Conservation (phyloP, 352 stramenopile species). For the Pythium coloratum region DNA sequence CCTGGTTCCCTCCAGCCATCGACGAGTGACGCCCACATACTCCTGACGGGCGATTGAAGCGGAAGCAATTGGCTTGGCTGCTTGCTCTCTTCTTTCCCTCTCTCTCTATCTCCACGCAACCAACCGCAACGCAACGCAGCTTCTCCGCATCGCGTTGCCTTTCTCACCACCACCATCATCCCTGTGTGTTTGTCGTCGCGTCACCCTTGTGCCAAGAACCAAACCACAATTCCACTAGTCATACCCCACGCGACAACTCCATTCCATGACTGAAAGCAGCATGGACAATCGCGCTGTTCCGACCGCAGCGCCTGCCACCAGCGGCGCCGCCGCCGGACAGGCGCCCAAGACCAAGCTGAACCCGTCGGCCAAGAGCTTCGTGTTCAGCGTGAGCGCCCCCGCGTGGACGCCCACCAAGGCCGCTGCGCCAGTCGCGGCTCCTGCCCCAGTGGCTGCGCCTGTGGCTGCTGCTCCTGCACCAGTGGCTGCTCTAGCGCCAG, state of each 20-base stretch:
- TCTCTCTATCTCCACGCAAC: neutral
- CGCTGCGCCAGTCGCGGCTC: neutral
- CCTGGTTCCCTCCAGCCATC: slow-evolving; percentile 22
- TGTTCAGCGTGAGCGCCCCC: slow-evolving; percentile 57
- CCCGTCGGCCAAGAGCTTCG: slow-evolving; percentile 60
- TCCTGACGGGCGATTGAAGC: slow-evolving; percentile 25
- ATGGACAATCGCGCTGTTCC: slow-evolving; percentile 21
- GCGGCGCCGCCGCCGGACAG: neutral
- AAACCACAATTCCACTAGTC: neutral
- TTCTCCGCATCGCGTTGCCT: neutral
- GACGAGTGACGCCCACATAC: slow-evolving; percentile 1
- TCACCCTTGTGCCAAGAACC: neutral
- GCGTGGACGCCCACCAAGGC: slow-evolving; percentile 42
- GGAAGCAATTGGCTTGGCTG: slow-evolving; percentile 32
- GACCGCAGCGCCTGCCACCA: neutral
- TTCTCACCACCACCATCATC: neutral
- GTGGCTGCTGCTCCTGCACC: neutral
- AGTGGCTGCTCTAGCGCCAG: slow-evolving; percentile 5
- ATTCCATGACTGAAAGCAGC: slow-evolving; percentile 25
- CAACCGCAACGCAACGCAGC: neutral
- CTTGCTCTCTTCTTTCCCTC: slow-evolving; percentile 11
- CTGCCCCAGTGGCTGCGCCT: neutral
- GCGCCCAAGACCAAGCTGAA: slow-evolving; percentile 47
- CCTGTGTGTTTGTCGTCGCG: slow-evolving; percentile 4
- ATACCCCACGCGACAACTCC: no score